phyloP scores from a whole-genome alignment of 768 basidiomycete genomes.

The Gymnopilus dilepis region DNA sequence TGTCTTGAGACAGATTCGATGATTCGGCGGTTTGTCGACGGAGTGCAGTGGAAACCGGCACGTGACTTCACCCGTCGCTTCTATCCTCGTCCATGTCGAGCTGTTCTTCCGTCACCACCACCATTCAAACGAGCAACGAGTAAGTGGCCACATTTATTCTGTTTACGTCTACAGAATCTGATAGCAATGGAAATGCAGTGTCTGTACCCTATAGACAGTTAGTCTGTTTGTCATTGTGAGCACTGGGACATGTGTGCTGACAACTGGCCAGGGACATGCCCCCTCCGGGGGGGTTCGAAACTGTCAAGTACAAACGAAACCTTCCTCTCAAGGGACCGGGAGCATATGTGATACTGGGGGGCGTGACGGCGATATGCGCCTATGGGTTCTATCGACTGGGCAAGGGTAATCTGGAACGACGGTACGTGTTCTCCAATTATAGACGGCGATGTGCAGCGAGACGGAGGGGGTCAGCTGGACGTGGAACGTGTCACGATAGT shows the following conservation, averaged over 20 bases:
- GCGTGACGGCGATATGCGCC: slow-evolving; percentile 83
- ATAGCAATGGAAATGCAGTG: slow-evolving; percentile 44
- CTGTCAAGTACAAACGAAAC: slow-evolving; percentile 94
- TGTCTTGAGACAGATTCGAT: background rate
- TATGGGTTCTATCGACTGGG: slow-evolving; percentile 94
- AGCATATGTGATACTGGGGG: slow-evolving; percentile 83
- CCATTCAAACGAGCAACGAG: slow-evolving; percentile 13
- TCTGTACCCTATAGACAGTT: slow-evolving; percentile 68
- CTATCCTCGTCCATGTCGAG: background rate
- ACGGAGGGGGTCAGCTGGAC: slow-evolving; percentile 56
- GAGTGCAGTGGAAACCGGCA: slow-evolving; percentile 15
- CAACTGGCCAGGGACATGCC: slow-evolving; percentile 83
- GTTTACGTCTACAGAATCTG: slow-evolving; percentile 9
- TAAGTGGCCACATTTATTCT: slow-evolving; percentile 12
- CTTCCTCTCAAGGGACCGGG: slow-evolving; percentile 89
- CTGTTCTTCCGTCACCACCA: slow-evolving; percentile 19
- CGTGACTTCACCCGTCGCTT: slow-evolving; percentile 20
- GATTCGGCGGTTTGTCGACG: background rate
- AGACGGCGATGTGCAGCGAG: slow-evolving; percentile 10
- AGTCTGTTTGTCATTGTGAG: slow-evolving; percentile 36
- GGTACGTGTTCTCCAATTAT: slow-evolving; percentile 57
- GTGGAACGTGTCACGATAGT: slow-evolving; percentile 66
- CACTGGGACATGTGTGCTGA: slow-evolving; percentile 13
- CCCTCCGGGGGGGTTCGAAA: slow-evolving; percentile 90
- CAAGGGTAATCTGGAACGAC: slow-evolving; percentile 89